Percentiles rank a stretch among this genome's conserved stretches.
Evolutionary conservation across 129 eudicot species (phyloP).

Genomic region (carrot (Daucus carota)): DH1_v3.0 NC_030388.2:16271001-16271500

Average conservation of each 20-base stretch:
- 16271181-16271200: not conserved
- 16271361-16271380: not conserved
- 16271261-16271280: too few relatives aligned
- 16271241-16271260: not conserved
- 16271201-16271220: not conserved
- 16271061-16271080: constrained; percentile 17
- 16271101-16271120: not conserved
- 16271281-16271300: not conserved
- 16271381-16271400: not conserved
- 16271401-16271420: not conserved
- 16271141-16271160: not conserved
- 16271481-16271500: not conserved
- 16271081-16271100: constrained; percentile 30
- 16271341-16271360: not conserved
- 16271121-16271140: constrained; percentile 6
- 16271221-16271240: not conserved
- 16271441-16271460: too few relatives aligned
- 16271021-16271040: constrained; percentile 31
- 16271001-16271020: constrained; percentile 25
- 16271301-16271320: not conserved
- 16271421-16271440: too few relatives aligned
- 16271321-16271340: not conserved
- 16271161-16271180: not conserved
- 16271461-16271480: too few relatives aligned
- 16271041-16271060: constrained; percentile 33